A percentile compares a stretch with the other conserved stretches of the same genome.
These are phyloP conservation scores for Plasmodium vivax DNA, from an alignment of 169 alveolate genomes.

Conservation along the genomic window DNA sequence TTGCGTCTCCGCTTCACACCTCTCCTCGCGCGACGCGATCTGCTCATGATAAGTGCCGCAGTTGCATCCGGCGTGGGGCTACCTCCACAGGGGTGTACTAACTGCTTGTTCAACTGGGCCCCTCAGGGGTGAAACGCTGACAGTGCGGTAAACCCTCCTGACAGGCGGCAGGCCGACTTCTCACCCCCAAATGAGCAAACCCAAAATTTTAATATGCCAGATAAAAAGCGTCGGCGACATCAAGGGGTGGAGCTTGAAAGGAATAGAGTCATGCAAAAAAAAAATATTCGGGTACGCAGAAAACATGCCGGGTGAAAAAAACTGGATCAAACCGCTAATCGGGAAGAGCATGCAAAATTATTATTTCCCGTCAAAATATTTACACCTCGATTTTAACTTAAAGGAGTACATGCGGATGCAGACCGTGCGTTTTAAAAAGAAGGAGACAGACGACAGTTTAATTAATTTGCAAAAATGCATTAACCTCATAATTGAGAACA, in stretches of 20 bases:
- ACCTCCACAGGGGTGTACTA: not conserved
- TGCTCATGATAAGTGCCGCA: not conserved
- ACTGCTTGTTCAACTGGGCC: not conserved
- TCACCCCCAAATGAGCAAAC: constrained; percentile 53
- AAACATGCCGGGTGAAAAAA: constrained; percentile 85
- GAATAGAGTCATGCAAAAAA: constrained; percentile 71
- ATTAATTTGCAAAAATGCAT: constrained; percentile 57
- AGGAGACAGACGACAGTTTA: constrained; percentile 63
- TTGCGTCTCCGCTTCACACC: not conserved
- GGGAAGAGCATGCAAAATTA: constrained; percentile 82
- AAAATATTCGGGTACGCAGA: constrained; percentile 71
- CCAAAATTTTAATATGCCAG: constrained; percentile 51
- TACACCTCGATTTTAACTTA: constrained; percentile 83
- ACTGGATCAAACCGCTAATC: constrained; percentile 83
- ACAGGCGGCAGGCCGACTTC: not conserved
- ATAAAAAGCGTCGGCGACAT: constrained; percentile 59
- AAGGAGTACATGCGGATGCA: constrained; percentile 84
- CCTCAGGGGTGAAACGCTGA: not conserved
- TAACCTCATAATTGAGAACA: constrained; percentile 70
- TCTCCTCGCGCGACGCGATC: not conserved
- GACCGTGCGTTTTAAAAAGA: constrained; percentile 77
- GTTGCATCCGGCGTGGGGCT: not conserved
- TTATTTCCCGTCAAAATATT: constrained; percentile 87
- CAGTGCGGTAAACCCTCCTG: not conserved
- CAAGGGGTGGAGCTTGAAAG: constrained; percentile 48